Conservation (phyloP, 768 basidiomycete genomes). For the Rhodotorula babjevae region DNA sequence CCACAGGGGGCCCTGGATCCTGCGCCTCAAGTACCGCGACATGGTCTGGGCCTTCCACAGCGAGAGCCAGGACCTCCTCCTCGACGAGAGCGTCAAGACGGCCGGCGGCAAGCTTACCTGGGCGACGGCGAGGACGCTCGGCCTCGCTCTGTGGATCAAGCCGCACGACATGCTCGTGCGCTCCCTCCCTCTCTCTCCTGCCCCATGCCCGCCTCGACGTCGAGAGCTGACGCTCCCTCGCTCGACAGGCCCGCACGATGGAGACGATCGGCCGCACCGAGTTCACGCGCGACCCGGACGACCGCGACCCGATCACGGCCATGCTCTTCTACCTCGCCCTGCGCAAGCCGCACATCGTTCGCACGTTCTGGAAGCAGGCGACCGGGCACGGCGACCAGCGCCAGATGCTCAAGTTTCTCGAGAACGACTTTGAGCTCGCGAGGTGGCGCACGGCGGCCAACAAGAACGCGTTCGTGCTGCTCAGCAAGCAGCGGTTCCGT, state of each 20-base stretch:
- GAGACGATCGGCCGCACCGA: conserved; percentile 87
- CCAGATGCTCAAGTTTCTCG: conserved; percentile 83
- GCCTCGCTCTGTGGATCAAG: conserved; percentile 80
- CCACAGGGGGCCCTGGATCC: background rate
- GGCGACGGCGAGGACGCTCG: conserved; percentile 79
- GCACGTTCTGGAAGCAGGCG: conserved; percentile 92
- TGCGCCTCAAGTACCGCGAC: conserved; percentile 77
- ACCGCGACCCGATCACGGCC: conserved; percentile 80
- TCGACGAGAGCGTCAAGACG: conserved; percentile 63
- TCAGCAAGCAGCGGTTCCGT: conserved; percentile 91
- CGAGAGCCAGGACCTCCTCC: conserved; percentile 79
- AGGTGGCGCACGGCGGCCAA: conserved; percentile 88
- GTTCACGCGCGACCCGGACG: conserved; percentile 75
- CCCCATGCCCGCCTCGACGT: too few relatives aligned
- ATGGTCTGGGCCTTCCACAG: conserved; percentile 97
- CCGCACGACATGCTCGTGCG: conserved; percentile 73
- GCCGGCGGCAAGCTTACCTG: conserved; percentile 81
- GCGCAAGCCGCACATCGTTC: conserved; percentile 83
- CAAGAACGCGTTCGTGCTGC: conserved; percentile 90
- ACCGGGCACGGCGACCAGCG: conserved; percentile 85
- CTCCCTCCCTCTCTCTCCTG: background rate
- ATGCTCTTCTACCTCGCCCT: conserved; percentile 92
- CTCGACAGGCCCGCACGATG: conserved; percentile 65
- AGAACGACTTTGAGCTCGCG: conserved; percentile 76
- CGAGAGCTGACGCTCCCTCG: background rate